A percentile compares a stretch with the other conserved stretches of the same genome.
Evolutionary conservation across 352 stramenopile genomes (phyloP).

Genomic region (Phytophthora brassicae): DNA sequence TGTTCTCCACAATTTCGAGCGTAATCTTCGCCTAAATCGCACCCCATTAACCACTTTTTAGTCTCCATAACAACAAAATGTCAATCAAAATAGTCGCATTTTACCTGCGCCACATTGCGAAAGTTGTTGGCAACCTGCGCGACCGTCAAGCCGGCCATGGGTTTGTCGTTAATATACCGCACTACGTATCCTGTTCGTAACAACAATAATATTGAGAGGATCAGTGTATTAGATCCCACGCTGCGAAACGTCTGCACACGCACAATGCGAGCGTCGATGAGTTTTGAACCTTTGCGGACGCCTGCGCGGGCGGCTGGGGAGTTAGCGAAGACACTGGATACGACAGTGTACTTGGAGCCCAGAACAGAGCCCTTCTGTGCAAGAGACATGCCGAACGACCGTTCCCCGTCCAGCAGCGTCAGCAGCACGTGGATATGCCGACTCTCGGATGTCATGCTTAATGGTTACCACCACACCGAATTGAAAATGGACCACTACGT

Average conservation of each 20-base stretch:
- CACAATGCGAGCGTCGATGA: not conserved
- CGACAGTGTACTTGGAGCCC: constrained; percentile 38
- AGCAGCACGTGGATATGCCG: constrained; percentile 39
- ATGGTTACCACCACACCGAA: too few relatives aligned
- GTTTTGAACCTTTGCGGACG: constrained; percentile 42
- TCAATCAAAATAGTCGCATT: not conserved
- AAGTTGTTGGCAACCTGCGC: constrained; percentile 48
- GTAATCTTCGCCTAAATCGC: constrained; percentile 27
- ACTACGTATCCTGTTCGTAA: constrained; percentile 43
- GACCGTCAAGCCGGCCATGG: constrained; percentile 35
- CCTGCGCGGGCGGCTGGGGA: constrained; percentile 59
- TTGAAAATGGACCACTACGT: constrained; percentile 7
- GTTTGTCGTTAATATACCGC: constrained; percentile 38
- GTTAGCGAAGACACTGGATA: constrained; percentile 59
- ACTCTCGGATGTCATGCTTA: constrained; percentile 11
- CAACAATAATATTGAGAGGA: not conserved
- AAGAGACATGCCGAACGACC: constrained; percentile 74
- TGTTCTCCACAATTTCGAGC: constrained; percentile 24
- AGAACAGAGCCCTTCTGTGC: constrained; percentile 31
- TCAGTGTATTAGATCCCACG: not conserved
- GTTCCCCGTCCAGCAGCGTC: constrained; percentile 44
- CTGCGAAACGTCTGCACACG: not conserved
- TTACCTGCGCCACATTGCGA: constrained; percentile 40
- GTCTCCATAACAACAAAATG: not conserved
- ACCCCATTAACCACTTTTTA: constrained; percentile 1